Conservation (phyloP, 192 early-diverging fungal genomes). For the Umbelopsis sp. region DNA sequence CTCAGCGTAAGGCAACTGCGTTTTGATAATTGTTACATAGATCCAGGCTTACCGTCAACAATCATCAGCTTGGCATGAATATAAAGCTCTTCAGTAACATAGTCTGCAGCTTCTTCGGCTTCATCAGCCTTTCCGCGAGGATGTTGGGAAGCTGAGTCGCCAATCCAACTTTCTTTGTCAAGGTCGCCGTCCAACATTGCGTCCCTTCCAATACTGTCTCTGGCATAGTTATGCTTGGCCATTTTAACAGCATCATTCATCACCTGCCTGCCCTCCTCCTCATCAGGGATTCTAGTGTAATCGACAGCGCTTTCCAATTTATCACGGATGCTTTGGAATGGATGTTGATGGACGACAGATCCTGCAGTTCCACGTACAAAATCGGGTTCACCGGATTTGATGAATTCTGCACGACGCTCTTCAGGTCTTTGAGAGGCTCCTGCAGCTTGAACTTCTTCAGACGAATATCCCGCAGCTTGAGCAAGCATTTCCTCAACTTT, state of each 20-base stretch:
- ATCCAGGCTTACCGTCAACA: slow-evolving; percentile 59
- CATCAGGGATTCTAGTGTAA: slow-evolving; percentile 26
- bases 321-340: not conserved
- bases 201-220: slow-evolving; percentile 21
- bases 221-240: not conserved
- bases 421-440: slow-evolving; percentile 10
- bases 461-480: slow-evolving; percentile 22
- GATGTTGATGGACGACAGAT: not conserved
- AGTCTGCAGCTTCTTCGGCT: slow-evolving; percentile 32
- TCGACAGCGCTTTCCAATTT: slow-evolving; percentile 27
- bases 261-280: slow-evolving; percentile 6
- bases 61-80: slow-evolving; percentile 90
- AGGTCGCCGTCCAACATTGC: slow-evolving; percentile 33
- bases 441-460: slow-evolving; percentile 4
- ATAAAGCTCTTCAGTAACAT: slow-evolving; percentile 85
- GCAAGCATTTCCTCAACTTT: slow-evolving; percentile 26
- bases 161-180: slow-evolving; percentile 28
- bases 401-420: slow-evolving; percentile 15
- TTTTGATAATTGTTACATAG: not conserved
- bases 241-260: not conserved
- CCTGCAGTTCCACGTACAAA: slow-evolving; percentile 28
- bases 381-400: slow-evolving; percentile 29
- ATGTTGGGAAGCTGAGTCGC: not conserved
- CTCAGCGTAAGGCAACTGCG: not conserved
- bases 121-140: slow-evolving; percentile 19